Evolutionary conservation across 2,329 filamentous ascomycete species (phyloP), one percentile per base, ranked within the genome.

Genomic region (Thelonectria discophora): DNA sequence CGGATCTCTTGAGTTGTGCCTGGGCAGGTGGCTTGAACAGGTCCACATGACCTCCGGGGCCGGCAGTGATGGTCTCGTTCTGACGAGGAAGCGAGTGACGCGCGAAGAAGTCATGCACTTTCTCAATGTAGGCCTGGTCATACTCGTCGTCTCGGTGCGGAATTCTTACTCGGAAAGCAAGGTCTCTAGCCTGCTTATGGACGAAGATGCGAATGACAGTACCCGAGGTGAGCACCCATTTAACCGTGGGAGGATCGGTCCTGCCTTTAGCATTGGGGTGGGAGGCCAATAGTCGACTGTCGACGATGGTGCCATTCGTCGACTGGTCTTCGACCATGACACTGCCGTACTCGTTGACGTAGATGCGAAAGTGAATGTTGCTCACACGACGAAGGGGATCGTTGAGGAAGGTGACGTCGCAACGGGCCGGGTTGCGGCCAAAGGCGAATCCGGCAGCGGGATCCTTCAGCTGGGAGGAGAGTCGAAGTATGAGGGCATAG

Each of bases 281-380:
- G 20, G 73, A 70, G 50, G 78, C 80, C 68, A 99, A 82, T 37
- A 92, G 80, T 17, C 82, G 80, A 21, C 86, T 84, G 76, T 98
- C 94, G 58, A 98, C 92, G 62, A 92, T 82, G 4, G 95, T 98
- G 27, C 95, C 95, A 72, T 98, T 99, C n/a, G 93, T 97, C 0
- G 95, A 98, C 74, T 89, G 86, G 73, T 99, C 95, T 75, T 97
- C 90, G 12, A 98, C 81, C 93, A 99, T 97, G 66, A 97, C 84
- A 58, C 91, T 89, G 27, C 91, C 92, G 65, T 92, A 87, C n/a
- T 88, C 82, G 70, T 96, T 99, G 69, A 97, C 84, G 73, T 90
- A 97, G 64, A 99, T 97, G 55, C 93, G 90, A 75, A 98, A 99
- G 75, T 99, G 95, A n/a, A 91, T 84, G 74, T 98, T 97, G 81